Conservation (phyloP, 768 basidiomycete species). For the Phlebiopsis gigantea region DNA sequence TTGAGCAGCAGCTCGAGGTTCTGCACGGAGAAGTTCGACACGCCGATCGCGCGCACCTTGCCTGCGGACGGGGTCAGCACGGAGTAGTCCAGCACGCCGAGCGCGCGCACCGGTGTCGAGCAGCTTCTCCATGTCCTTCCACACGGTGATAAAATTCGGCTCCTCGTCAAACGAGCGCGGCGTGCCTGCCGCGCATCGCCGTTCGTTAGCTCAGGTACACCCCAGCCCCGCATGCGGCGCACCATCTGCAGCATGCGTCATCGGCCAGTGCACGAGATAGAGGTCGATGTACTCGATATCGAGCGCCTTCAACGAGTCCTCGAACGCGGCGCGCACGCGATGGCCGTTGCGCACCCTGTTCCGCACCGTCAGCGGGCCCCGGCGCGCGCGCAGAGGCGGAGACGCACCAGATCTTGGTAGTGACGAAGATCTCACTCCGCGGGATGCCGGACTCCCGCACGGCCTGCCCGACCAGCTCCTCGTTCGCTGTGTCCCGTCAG, state of each 20-base stretch:
- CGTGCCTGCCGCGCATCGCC: background rate
- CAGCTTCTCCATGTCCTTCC: conserved; percentile 32
- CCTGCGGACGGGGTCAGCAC: background rate
- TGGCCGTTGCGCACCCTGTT: conserved; percentile 12
- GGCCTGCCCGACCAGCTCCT: conserved; percentile 39
- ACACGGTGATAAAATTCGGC: conserved; percentile 28
- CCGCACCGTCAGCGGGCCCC: background rate
- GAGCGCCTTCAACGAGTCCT: conserved; percentile 25
- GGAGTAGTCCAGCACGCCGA: background rate
- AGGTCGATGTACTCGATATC: conserved; percentile 33
- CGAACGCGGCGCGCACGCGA: conserved; percentile 25
- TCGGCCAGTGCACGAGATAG: conserved; percentile 35
- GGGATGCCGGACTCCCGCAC: conserved; percentile 42
- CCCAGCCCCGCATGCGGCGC: no score
- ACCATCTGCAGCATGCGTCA: background rate
- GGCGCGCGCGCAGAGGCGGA: background rate
- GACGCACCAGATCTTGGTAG: conserved; percentile 42
- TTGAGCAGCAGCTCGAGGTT: conserved; percentile 34
- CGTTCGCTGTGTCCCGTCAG: conserved; percentile 29
- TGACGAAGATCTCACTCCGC: conserved; percentile 41
- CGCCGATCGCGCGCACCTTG: conserved; percentile 26
- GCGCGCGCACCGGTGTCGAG: conserved; percentile 22
- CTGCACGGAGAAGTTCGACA: conserved; percentile 38
- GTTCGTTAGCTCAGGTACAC: background rate
- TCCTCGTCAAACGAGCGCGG: conserved; percentile 7